Conservation (phyloP, 2,329 filamentous ascomycete species). For the Trichophyton rubrum region DNA sequence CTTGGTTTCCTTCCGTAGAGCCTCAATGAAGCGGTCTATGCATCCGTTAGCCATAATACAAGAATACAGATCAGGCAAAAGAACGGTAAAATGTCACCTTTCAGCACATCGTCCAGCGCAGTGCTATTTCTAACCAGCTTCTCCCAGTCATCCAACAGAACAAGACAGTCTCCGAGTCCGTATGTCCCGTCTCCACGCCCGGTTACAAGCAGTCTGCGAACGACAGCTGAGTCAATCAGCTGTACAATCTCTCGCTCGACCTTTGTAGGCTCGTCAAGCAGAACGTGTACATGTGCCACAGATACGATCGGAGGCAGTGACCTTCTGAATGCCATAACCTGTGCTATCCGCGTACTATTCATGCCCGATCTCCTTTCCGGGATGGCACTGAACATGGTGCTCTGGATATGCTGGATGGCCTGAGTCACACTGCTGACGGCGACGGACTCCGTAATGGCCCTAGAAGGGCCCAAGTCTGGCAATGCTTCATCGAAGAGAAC, state of each 20-base stretch:
- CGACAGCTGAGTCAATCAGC: conserved; percentile 37
- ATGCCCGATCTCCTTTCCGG: conserved; percentile 46
- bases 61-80: background rate
- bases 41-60: background rate
- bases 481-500: conserved; percentile 29
- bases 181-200: conserved; percentile 44
- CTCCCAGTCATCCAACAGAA: conserved; percentile 43
- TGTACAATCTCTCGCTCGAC: conserved; percentile 48
- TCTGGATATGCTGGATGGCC: conserved; percentile 41
- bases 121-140: conserved; percentile 26
- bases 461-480: conserved; percentile 40
- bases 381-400: conserved; percentile 44
- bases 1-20: conserved; percentile 37
- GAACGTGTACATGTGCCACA: conserved; percentile 47
- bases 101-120: conserved; percentile 23
- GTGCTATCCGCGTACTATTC: conserved; percentile 48
- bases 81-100: conserved; percentile 19
- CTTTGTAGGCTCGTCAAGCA: conserved; percentile 44
- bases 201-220: conserved; percentile 45
- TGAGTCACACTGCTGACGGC: conserved; percentile 39
- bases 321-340: conserved; percentile 45
- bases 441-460: conserved; percentile 36
- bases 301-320: conserved; percentile 47
- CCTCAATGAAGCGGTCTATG: conserved; percentile 39
- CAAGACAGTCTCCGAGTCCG: conserved; percentile 47